Evolutionary conservation across 176 grass and related monocot genomes (phyloP).

Genomic region (barley (Hordeum vulgare)): DNA sequence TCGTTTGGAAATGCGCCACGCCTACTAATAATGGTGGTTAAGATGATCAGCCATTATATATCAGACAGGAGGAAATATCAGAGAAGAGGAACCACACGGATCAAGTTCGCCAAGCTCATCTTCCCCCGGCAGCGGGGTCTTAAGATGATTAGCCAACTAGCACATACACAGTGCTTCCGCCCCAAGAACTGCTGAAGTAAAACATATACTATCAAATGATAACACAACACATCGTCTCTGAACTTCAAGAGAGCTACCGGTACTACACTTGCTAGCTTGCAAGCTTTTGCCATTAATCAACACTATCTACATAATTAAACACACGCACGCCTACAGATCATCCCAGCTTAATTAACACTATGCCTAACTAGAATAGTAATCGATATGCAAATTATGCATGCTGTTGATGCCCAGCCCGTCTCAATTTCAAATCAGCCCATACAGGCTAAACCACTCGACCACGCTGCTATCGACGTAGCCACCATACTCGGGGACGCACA

Average conservation of each 20-base stretch:
- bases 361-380: conserved; percentile 17
- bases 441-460: conserved; percentile 41
- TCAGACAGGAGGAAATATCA: too few relatives aligned
- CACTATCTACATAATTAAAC: conserved; percentile 42
- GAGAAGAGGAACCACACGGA: too few relatives aligned
- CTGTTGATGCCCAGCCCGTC: background rate
- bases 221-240: conserved; percentile 1
- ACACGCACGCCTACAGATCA: background rate
- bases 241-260: background rate
- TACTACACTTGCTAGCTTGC: conserved; percentile 15
- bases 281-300: conserved; percentile 28
- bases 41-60: background rate
- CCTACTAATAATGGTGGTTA: background rate
- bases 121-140: too few relatives aligned
- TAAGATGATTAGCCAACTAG: background rate
- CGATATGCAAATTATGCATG: background rate
- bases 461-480: conserved; percentile 29
- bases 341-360: conserved; percentile 10
- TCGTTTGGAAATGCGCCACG: background rate
- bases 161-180: background rate
- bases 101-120: too few relatives aligned
- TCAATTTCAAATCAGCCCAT: conserved; percentile 23
- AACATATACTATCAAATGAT: background rate
- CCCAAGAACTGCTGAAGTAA: background rate
- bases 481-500: conserved; percentile 28